phyloP scores from a whole-genome alignment of 306 rosid species.

The Calophaca sinica region DNA sequence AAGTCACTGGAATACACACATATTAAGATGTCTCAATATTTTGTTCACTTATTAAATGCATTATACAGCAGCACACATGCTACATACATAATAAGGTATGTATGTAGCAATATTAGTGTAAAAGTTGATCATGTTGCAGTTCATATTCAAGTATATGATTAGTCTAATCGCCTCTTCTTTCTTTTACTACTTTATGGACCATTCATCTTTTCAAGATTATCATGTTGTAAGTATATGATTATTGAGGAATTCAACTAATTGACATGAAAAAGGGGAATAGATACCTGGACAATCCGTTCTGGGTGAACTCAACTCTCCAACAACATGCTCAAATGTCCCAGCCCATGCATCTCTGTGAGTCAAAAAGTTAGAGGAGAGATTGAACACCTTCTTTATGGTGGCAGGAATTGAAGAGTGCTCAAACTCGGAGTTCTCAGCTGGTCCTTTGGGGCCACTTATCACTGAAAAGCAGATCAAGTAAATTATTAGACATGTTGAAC shows the following conservation, averaged over 20 bases:
- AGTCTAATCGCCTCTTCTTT: no score
- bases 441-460: slow-evolving; percentile 76
- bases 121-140: no score
- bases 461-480: slow-evolving; percentile 60
- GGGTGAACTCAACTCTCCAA: slow-evolving; percentile 74
- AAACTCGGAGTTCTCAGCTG: slow-evolving; percentile 82
- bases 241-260: slow-evolving; percentile 7
- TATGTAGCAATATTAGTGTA: no score
- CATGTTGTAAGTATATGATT: slow-evolving; percentile 4
- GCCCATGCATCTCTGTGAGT: slow-evolving; percentile 99
- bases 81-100: neutral
- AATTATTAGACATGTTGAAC: slow-evolving; percentile 38
- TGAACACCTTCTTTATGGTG: slow-evolving; percentile 95
- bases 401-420: slow-evolving; percentile 99
- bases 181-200: no score
- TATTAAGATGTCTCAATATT: slow-evolving; percentile 23
- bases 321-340: slow-evolving; percentile 86
- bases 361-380: slow-evolving; percentile 86
- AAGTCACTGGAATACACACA: slow-evolving; percentile 65
- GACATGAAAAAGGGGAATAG: neutral
- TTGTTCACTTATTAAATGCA: neutral
- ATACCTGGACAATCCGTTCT: slow-evolving; percentile 97
- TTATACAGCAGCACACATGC: neutral
- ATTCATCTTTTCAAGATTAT: neutral
- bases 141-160: no score